Percentiles rank a stretch among this genome's conserved stretches.
Conservation (phyloP, 805 yeast species). For the Candida ovalis region DNA sequence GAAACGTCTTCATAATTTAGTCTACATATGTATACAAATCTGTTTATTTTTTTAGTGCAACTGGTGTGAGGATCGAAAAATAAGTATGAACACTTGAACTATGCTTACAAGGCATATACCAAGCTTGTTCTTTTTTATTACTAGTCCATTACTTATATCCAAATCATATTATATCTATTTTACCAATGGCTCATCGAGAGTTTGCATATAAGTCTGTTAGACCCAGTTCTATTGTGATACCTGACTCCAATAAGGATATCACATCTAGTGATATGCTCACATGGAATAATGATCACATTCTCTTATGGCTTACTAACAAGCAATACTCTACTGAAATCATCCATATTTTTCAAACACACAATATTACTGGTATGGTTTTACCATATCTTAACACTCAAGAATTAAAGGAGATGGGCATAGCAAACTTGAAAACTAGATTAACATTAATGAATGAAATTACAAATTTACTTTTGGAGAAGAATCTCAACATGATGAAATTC, state of each 20-base stretch:
- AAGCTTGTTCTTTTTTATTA: no score
- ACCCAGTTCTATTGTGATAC: constrained; percentile 17
- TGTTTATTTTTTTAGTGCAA: no score
- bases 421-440: constrained; percentile 51
- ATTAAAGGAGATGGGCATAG: constrained; percentile 67
- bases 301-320: constrained; percentile 28
- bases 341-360: constrained; percentile 46
- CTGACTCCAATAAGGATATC: constrained; percentile 14
- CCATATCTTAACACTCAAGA: constrained; percentile 68
- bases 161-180: no score
- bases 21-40: no score
- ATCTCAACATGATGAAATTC: constrained; percentile 13
- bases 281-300: constrained; percentile 31
- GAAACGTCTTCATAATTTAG: no score
- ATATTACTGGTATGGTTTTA: constrained; percentile 69
- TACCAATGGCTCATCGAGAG: constrained; percentile 8
- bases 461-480: constrained; percentile 41
- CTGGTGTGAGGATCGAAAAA: no score
- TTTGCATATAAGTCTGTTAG: constrained; percentile 7
- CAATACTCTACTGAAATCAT: constrained; percentile 22
- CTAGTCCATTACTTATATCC: no score
- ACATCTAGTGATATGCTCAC: constrained; percentile 19
- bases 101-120: no score
- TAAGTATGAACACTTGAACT: no score
- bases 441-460: constrained; percentile 56